Conservation (phyloP, 805 yeast species). For the Jamesozyma hellenica region DNA sequence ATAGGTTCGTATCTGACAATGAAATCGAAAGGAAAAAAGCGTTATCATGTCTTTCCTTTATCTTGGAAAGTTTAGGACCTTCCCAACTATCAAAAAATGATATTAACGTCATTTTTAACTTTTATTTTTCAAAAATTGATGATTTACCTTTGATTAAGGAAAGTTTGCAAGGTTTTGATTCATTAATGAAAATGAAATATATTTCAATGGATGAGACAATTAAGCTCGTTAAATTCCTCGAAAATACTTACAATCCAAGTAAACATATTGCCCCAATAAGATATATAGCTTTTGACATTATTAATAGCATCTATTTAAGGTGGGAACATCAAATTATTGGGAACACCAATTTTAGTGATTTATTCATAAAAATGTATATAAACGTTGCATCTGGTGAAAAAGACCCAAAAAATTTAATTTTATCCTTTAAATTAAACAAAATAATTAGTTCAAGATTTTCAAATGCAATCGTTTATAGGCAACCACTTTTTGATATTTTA, state of each 20-base stretch:
- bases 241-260: conserved; percentile 41
- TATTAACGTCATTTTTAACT: conserved; percentile 34
- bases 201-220: conserved; percentile 32
- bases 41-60: conserved; percentile 34
- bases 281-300: conserved; percentile 44
- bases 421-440: conserved; percentile 52
- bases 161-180: conserved; percentile 43
- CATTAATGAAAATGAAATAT: conserved; percentile 43
- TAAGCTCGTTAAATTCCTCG: conserved; percentile 32
- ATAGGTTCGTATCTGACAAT: conserved; percentile 50
- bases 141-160: conserved; percentile 48
- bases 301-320: conserved; percentile 30
- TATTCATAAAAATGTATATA: conserved; percentile 47
- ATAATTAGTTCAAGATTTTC: conserved; percentile 31
- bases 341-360: conserved; percentile 26
- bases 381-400: conserved; percentile 79
- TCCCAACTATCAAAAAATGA: conserved; percentile 32
- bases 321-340: conserved; percentile 7
- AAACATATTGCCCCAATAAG: conserved; percentile 55
- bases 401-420: conserved; percentile 79
- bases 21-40: conserved; percentile 42
- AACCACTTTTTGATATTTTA: conserved; percentile 73
- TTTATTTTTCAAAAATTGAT: conserved; percentile 55
- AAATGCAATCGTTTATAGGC: conserved; percentile 32
- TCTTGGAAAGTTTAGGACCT: conserved; percentile 25